Percentiles rank a stretch among this genome's conserved stretches.
Evolutionary conservation across 73 alveolate species (phyloP).

Genomic region (Diophrys sp.): DNA sequence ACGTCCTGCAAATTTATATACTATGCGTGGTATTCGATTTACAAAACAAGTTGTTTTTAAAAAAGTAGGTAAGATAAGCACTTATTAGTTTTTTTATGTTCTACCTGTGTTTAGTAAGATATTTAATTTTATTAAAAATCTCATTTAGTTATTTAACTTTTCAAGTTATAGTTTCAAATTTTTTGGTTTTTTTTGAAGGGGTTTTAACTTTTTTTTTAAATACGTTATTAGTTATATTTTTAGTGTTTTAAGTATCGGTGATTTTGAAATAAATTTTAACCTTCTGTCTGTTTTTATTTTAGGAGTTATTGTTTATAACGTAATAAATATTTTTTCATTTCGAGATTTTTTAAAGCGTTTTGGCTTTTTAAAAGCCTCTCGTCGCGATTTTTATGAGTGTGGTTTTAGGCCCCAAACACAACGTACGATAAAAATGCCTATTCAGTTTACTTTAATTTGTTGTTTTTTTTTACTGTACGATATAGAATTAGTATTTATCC

Average conservation of each 20-base stretch:
- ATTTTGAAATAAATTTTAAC: constrained; percentile 22
- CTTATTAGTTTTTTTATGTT: constrained; percentile 13
- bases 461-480: constrained; percentile 30
- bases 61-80: constrained; percentile 29
- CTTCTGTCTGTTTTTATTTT: constrained; percentile 8
- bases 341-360: constrained; percentile 22
- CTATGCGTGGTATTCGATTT: constrained; percentile 21
- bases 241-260: constrained; percentile 19
- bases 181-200: background rate
- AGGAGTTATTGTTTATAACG: constrained; percentile 22
- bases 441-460: constrained; percentile 20
- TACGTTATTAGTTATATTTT: background rate
- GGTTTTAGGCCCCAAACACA: constrained; percentile 38
- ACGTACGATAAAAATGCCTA: constrained; percentile 23
- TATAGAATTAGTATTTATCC: constrained; percentile 20
- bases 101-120: background rate
- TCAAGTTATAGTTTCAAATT: background rate
- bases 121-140: constrained; percentile 4
- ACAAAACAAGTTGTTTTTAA: constrained; percentile 18
- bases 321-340: constrained; percentile 11
- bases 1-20: constrained; percentile 17
- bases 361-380: constrained; percentile 27
- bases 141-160: background rate
- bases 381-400: constrained; percentile 37
- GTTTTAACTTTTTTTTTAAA: background rate